Conservation (phyloP, 1,139 yeast genomes). For the Groenewaldozyma auringiensis region DNA sequence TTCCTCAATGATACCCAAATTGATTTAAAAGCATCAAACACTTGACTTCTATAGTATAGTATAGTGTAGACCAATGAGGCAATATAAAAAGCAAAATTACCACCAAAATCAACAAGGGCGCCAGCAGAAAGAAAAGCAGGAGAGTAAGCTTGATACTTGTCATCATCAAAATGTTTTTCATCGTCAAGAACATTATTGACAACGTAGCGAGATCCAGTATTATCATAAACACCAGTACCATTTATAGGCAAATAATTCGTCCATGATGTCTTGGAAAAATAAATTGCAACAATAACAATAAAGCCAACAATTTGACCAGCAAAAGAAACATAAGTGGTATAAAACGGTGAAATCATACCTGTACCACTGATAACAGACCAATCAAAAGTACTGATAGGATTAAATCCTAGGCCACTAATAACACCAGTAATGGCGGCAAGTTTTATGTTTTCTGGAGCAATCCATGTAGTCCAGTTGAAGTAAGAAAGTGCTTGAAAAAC, state of each 20-base stretch:
- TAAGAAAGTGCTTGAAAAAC: slow-evolving; percentile 41
- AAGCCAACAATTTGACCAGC: slow-evolving; percentile 38
- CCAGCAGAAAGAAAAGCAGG: slow-evolving; percentile 40
- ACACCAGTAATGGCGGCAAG: slow-evolving; percentile 49
- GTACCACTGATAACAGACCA: slow-evolving; percentile 36
- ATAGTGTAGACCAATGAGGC: slow-evolving; percentile 19
- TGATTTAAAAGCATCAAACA: slow-evolving; percentile 12
- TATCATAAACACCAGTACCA: slow-evolving; percentile 39
- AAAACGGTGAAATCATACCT: slow-evolving; percentile 40
- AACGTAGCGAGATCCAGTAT: slow-evolving; percentile 38
- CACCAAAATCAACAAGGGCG: slow-evolving; percentile 31
- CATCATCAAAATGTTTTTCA: slow-evolving; percentile 26
- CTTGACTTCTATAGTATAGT: slow-evolving; percentile 16
- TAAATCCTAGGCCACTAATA: slow-evolving; percentile 42
- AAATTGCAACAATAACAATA: slow-evolving; percentile 34
- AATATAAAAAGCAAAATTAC: slow-evolving; percentile 21
- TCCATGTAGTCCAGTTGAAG: slow-evolving; percentile 60
- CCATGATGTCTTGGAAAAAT: slow-evolving; percentile 47
- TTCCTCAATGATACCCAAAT: slow-evolving; percentile 9
- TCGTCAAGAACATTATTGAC: slow-evolving; percentile 37
- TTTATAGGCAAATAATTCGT: slow-evolving; percentile 48
- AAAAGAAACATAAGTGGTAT: slow-evolving; percentile 35
- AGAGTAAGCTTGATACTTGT: slow-evolving; percentile 27
- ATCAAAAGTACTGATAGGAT: slow-evolving; percentile 46
- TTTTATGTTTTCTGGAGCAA: slow-evolving; percentile 44